Conservation (phyloP, 768 basidiomycete species). For the Dioszegia crocea region DNA sequence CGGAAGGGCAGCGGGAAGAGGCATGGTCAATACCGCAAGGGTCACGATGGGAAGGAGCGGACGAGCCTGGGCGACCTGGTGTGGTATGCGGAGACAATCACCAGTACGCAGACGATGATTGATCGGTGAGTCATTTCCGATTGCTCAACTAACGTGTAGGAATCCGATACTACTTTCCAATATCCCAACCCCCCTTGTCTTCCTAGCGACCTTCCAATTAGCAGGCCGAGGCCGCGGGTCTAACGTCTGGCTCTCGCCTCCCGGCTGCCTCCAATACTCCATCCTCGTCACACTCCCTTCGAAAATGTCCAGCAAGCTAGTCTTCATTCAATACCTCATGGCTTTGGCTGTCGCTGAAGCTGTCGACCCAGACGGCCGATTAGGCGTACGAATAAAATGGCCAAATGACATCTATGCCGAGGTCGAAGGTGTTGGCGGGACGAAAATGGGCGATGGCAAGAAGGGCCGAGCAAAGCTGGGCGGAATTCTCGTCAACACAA, state of each 20-base stretch:
- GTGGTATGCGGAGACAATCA: constrained; percentile 81
- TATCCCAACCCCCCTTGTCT: constrained; percentile 73
- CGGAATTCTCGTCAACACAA: constrained; percentile 85
- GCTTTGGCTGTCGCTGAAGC: constrained; percentile 85
- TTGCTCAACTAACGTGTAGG: constrained; percentile 53
- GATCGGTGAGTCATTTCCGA: constrained; percentile 65
- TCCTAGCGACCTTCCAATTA: constrained; percentile 80
- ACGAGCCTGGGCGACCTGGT: constrained; percentile 68
- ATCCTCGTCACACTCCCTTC: constrained; percentile 62
- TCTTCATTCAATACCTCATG: constrained; percentile 91
- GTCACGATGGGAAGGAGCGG: constrained; percentile 12
- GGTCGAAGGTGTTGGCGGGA: constrained; percentile 52
- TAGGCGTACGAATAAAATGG: constrained; percentile 80
- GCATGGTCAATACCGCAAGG: constrained; percentile 19
- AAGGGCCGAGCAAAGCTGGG: constrained; percentile 68
- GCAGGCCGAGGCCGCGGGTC: constrained; percentile 80
- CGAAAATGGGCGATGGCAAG: constrained; percentile 51
- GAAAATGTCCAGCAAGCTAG: constrained; percentile 61
- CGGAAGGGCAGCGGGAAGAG: constrained; percentile 29
- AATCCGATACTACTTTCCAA: constrained; percentile 67
- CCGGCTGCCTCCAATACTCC: constrained; percentile 82
- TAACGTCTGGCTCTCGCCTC: constrained; percentile 88
- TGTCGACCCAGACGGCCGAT: constrained; percentile 61
- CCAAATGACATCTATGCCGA: constrained; percentile 91
- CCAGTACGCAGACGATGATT: constrained; percentile 90